These are phyloP conservation scores for Botrytis hyacinthi DNA, from an alignment of 2,329 filamentous ascomycete genomes.

Conservation along the genomic window DNA sequence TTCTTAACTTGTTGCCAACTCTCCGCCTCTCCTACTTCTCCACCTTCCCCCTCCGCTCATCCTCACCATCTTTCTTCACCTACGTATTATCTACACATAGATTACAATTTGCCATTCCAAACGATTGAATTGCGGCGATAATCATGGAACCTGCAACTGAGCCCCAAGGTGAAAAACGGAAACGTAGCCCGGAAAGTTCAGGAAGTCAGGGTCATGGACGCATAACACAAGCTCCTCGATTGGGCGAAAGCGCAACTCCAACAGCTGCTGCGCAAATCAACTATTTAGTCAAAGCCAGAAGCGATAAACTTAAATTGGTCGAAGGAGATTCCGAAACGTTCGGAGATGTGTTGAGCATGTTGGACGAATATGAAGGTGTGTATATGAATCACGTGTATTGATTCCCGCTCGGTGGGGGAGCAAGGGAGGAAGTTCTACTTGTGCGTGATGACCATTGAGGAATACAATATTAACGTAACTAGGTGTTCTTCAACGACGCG, in stretches of 20 bases:
- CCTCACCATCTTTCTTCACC: neutral
- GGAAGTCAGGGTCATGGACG: conserved; percentile 34
- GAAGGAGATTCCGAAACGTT: conserved; percentile 65
- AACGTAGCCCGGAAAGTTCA: conserved; percentile 31
- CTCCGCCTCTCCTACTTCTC: conserved; percentile 15
- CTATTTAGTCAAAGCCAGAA: conserved; percentile 49
- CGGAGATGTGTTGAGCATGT: conserved; percentile 66
- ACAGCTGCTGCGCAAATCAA: conserved; percentile 47
- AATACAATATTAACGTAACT: conserved; percentile 24
- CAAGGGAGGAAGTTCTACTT: neutral
- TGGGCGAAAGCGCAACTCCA: conserved; percentile 10
- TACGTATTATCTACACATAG: neutral
- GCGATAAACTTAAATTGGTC: conserved; percentile 50
- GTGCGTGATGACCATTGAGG: neutral
- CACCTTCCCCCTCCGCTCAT: conserved; percentile 5
- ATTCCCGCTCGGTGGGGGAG: conserved; percentile 1
- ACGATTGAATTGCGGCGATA: neutral
- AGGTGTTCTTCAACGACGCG: conserved; percentile 78
- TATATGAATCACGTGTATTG: conserved; percentile 17
- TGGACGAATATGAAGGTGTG: conserved; percentile 73
- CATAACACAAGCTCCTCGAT: conserved; percentile 27
- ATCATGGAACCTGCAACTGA: neutral
- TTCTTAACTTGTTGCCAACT: neutral
- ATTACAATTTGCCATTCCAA: neutral
- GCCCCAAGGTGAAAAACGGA: conserved; percentile 29